Evolutionary conservation across 108 stramenopile species (phyloP).

Genomic region (Nitzschia palea): DNA sequence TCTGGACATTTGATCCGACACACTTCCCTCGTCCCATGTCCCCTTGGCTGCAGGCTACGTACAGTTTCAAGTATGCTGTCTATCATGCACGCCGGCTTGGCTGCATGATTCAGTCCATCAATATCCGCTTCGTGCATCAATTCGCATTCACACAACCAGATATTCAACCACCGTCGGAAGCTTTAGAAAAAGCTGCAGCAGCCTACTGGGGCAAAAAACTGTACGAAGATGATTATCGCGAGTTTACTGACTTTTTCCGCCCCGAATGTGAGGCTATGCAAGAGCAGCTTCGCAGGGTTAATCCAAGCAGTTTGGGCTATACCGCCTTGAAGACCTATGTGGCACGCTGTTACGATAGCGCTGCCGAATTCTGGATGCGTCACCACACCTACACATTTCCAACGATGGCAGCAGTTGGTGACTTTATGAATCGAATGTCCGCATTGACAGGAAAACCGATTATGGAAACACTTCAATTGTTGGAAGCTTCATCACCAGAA

Average conservation of each 20-base stretch:
- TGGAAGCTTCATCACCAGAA: slow-evolving; percentile 13
- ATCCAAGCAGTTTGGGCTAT: background rate
- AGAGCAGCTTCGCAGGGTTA: slow-evolving; percentile 6
- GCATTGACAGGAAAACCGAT: slow-evolving; percentile 9
- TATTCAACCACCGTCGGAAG: slow-evolving; percentile 13
- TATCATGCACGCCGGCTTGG: slow-evolving; percentile 6
- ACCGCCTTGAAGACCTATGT: slow-evolving; percentile 5
- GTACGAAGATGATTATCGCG: slow-evolving; percentile 26
- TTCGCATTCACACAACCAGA: slow-evolving; percentile 20
- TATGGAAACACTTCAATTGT: slow-evolving; percentile 8
- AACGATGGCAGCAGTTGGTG: slow-evolving; percentile 6
- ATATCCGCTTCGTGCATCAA: slow-evolving; percentile 17
- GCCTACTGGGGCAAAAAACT: slow-evolving; percentile 32
- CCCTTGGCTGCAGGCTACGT: slow-evolving; percentile 3
- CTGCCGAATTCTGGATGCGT: slow-evolving; percentile 6
- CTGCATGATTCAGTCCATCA: slow-evolving; percentile 14
- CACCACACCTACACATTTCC: slow-evolving; percentile 12
- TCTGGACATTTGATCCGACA: slow-evolving; percentile 33
- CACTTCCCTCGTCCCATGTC: slow-evolving; percentile 22
- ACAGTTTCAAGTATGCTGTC: background rate
- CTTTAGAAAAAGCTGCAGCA: slow-evolving; percentile 21
- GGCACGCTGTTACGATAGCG: slow-evolving; percentile 3
- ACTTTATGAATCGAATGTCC: slow-evolving; percentile 18
- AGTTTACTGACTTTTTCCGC: slow-evolving; percentile 14
- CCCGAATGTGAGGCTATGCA: slow-evolving; percentile 7